Base-by-base conservation (phyloP, 306 rosid genomes). In the Trichosanthes truncata region DNA sequence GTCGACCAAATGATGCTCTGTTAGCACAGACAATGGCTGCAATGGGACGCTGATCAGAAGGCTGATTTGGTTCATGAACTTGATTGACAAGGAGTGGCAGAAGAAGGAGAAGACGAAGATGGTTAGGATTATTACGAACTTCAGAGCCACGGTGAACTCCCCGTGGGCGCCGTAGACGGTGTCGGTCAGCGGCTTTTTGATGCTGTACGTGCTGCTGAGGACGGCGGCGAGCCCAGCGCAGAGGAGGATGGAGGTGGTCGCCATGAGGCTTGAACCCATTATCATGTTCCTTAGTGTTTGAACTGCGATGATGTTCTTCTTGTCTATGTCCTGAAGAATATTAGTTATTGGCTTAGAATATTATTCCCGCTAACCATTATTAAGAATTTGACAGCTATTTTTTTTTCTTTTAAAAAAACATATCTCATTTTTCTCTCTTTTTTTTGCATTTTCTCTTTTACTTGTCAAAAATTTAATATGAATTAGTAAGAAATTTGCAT, bases 211-310 rank as follows among this genome's bases (percentile, higher is more conserved):
- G 95, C 95, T 94, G 90, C 97, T 94, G 80, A 94, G 78, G 0
- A 94, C 91, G 3, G 98, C 97, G 3, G 98, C 97, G 2, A 94
- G 87, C 5, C 98, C 98, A 2, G 87, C 84, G 66, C 95, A 86
- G 1, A 94, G 91, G 2, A 94, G 95, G 61, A 94, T 83, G 0
- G 97, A 86, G 1, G 97, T 92, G 7, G 98, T 92, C 35, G 98
- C 98, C 98, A 94, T 94, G 74, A 92, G 79, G 78, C 91, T 94
- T 11, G 92, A 86, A 23, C 97, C 98, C 98, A 92, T 92, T 76
- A 92, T 82, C 25, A 93, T 86, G 89, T 94, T 92, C 53, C 98
- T 80, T 0, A 92, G 88, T 6, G 98, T 87, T 83, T 94, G 98
- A 20, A 94, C 93, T 0, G 95, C 98, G 0, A 94, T 73, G 68